Percentiles rank a stretch among this genome's conserved stretches.
Conservation (phyloP, 306 rosid species). For the Hippophae tibetana region DNA sequence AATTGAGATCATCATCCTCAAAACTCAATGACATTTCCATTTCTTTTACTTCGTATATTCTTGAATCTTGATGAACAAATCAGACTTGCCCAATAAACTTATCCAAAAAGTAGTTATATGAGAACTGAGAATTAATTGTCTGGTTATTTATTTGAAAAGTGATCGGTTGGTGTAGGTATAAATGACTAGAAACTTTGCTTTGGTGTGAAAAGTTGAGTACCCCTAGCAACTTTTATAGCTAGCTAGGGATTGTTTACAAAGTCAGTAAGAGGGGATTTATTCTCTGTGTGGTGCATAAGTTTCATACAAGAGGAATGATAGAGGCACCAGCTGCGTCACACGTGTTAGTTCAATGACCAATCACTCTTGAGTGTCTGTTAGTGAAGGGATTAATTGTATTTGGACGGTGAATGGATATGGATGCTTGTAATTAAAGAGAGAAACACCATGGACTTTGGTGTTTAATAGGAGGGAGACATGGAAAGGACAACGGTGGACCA, state of each 20-base stretch:
- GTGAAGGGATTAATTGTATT: background rate
- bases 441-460: slow-evolving; percentile 33
- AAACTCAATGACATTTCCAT: slow-evolving; percentile 27
- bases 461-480: slow-evolving; percentile 30
- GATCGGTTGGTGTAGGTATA: too few relatives aligned
- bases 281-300: slow-evolving; percentile 29
- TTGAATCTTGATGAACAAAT: background rate
- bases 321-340: slow-evolving; percentile 13
- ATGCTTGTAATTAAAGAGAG: slow-evolving; percentile 25
- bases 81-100: too few relatives aligned
- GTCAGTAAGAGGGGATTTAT: slow-evolving; percentile 24
- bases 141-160: too few relatives aligned
- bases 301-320: slow-evolving; percentile 13
- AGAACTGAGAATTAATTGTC: too few relatives aligned
- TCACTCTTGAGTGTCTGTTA: background rate
- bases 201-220: slow-evolving; percentile 9
- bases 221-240: slow-evolving; percentile 26
- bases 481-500: slow-evolving; percentile 35
- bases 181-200: background rate
- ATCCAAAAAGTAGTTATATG: too few relatives aligned
- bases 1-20: slow-evolving; percentile 27
- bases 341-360: slow-evolving; percentile 35
- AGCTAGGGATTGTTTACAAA: slow-evolving; percentile 10
- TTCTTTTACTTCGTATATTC: background rate
- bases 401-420: slow-evolving; percentile 19